A percentile compares a stretch with the other conserved stretches of the same genome.
phyloP scores from a whole-genome alignment of 2,329 filamentous ascomycete species.

The Fusarium temperatum region DNA sequence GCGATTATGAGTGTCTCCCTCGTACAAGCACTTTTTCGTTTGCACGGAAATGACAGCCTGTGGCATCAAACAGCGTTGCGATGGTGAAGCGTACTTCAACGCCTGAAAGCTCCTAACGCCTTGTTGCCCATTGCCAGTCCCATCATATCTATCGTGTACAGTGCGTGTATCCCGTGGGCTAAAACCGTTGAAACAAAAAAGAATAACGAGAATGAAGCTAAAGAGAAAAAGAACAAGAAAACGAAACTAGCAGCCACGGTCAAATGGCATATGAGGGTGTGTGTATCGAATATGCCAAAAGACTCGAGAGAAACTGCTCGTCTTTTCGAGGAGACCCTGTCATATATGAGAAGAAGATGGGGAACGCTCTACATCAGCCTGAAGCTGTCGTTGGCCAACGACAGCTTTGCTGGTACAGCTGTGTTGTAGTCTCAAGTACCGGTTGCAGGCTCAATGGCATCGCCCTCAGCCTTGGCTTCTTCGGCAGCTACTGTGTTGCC shows the following conservation, averaged over 20 bases:
- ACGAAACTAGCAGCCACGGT: not conserved
- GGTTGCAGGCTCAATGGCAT: not conserved
- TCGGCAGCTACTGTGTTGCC: slow-evolving; percentile 2
- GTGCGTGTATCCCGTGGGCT: slow-evolving; percentile 15
- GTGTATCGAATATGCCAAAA: not conserved
- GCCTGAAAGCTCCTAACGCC: slow-evolving; percentile 28
- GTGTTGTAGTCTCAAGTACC: not conserved
- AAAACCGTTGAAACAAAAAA: slow-evolving; percentile 9
- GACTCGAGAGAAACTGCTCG: not conserved
- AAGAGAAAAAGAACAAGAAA: not conserved
- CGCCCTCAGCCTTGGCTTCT: not conserved
- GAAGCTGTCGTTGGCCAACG: not conserved
- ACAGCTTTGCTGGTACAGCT: not conserved
- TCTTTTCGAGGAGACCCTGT: not conserved
- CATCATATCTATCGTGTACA: slow-evolving; percentile 34
- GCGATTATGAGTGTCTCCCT: not conserved
- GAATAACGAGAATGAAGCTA: not conserved
- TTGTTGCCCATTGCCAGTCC: slow-evolving; percentile 8
- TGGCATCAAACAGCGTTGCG: not conserved
- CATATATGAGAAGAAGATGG: not conserved
- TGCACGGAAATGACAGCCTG: not conserved
- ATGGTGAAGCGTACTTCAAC: slow-evolving; percentile 1
- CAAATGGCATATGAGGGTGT: not conserved
- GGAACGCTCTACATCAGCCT: not conserved
- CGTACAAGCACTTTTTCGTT: slow-evolving; percentile 4